A percentile compares a stretch with the other conserved stretches of the same genome.
Evolutionary conservation across 1,139 yeast species (phyloP).

Genomic region (Hansenula lynferdii): DNA sequence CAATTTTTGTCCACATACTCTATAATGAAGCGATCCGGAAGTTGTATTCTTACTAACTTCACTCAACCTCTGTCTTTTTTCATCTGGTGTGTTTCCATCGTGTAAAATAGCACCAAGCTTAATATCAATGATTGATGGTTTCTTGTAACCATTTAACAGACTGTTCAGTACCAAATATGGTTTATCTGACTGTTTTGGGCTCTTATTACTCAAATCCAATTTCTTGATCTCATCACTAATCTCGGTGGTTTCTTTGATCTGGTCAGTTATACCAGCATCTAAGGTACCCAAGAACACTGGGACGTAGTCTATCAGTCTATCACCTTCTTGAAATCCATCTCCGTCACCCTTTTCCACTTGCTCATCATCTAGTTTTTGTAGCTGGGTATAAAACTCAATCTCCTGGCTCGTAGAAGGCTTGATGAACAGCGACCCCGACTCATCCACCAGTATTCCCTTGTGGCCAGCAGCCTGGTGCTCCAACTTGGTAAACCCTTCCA

Average conservation of each 20-base stretch:
- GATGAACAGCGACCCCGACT: slow-evolving; percentile 61
- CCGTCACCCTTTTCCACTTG: slow-evolving; percentile 25
- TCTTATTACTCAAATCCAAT: no score
- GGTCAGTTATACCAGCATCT: slow-evolving; percentile 34
- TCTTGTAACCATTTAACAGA: slow-evolving; percentile 50
- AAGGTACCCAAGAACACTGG: slow-evolving; percentile 40
- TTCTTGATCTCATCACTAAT: slow-evolving; percentile 14
- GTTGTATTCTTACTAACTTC: slow-evolving; percentile 70
- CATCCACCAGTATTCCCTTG: slow-evolving; percentile 64
- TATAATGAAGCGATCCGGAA: slow-evolving; percentile 65
- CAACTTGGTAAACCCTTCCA: slow-evolving; percentile 7
- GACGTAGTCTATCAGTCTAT: slow-evolving; percentile 42
- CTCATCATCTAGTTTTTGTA: slow-evolving; percentile 25
- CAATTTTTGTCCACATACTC: slow-evolving; percentile 89
- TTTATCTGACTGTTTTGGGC: slow-evolving; percentile 13
- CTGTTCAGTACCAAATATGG: slow-evolving; percentile 70
- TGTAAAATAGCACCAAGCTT: slow-evolving; percentile 72
- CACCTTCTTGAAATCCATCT: slow-evolving; percentile 14
- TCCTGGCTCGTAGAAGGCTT: slow-evolving; percentile 67
- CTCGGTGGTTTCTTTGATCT: slow-evolving; percentile 16
- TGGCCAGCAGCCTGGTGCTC: slow-evolving; percentile 81
- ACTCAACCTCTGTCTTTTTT: slow-evolving; percentile 56
- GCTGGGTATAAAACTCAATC: slow-evolving; percentile 57
- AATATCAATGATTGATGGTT: slow-evolving; percentile 77
- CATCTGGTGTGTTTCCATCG: slow-evolving; percentile 54